Evolutionary conservation across 176 grass and related monocot genomes (phyloP).

Genomic region (Cymbopogon citratus): DNA sequence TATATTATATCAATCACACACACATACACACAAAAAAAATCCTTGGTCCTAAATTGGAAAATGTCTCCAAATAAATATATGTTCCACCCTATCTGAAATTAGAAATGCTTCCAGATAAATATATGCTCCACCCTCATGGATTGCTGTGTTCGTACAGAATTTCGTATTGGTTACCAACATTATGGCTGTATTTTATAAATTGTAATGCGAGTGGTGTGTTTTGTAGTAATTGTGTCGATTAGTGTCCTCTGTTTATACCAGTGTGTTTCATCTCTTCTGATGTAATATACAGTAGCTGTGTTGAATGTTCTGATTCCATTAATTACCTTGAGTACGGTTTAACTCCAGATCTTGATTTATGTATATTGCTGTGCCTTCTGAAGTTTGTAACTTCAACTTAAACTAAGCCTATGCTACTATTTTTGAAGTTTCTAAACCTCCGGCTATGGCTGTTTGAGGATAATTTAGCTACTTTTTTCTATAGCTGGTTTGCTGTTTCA

Average conservation of each 20-base stretch:
- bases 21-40: too few species aligned
- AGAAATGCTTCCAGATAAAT: neutral
- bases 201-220: neutral
- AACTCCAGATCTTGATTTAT: neutral
- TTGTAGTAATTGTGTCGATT: neutral
- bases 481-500: too few species aligned
- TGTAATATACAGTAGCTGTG: neutral
- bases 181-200: neutral
- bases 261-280: neutral
- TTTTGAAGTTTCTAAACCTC: too few species aligned
- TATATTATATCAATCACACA: conserved; percentile 1
- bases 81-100: neutral
- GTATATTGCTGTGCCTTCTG: neutral
- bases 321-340: neutral
- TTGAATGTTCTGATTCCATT: neutral
- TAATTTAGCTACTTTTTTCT: too few species aligned
- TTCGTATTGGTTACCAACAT: neutral
- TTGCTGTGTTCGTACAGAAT: neutral
- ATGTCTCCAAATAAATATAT: neutral
- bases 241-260: neutral
- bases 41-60: neutral
- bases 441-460: too few species aligned
- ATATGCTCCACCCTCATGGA: conserved; percentile 7
- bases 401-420: too few species aligned
- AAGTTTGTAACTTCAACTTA: neutral